phyloP scores from a whole-genome alignment of 176 grass and related monocot genomes.

The Cymbopogon citratus region DNA sequence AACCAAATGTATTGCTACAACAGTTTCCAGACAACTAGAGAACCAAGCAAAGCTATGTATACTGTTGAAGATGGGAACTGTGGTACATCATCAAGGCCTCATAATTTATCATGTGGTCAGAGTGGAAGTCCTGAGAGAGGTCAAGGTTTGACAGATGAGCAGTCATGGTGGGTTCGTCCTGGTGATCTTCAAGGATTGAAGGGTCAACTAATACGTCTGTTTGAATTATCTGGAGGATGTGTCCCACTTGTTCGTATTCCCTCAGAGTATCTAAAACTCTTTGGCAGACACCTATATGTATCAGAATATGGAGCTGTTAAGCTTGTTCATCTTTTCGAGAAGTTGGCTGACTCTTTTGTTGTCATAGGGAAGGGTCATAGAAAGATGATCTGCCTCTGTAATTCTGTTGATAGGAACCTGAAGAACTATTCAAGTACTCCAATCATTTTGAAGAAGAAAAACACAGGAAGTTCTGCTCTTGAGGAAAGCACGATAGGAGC shows the following conservation, averaged over 20 bases:
- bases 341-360: slow-evolving; percentile 70
- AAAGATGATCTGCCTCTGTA: slow-evolving; percentile 77
- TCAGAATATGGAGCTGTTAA: slow-evolving; percentile 65
- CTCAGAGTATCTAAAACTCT: slow-evolving; percentile 69
- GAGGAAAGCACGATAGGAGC: slow-evolving; percentile 28
- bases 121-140: slow-evolving; percentile 25
- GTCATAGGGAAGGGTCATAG: slow-evolving; percentile 74
- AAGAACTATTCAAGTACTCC: slow-evolving; percentile 58
- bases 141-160: slow-evolving; percentile 37
- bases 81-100: slow-evolving; percentile 36
- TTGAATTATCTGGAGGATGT: slow-evolving; percentile 68
- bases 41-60: slow-evolving; percentile 40
- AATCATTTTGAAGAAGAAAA: slow-evolving; percentile 62
- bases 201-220: slow-evolving; percentile 55
- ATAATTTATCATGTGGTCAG: slow-evolving; percentile 40
- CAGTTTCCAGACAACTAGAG: slow-evolving; percentile 35
- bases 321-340: slow-evolving; percentile 55
- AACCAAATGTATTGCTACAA: slow-evolving; percentile 50
- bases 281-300: slow-evolving; percentile 65
- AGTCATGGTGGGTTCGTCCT: slow-evolving; percentile 65
- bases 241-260: slow-evolving; percentile 67
- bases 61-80: slow-evolving; percentile 31
- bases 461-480: slow-evolving; percentile 35
- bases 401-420: slow-evolving; percentile 49
- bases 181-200: slow-evolving; percentile 77